A percentile compares a stretch with the other conserved stretches of the same genome.
phyloP scores from a whole-genome alignment of 306 rosid species.

The Rubus parviflorus region DNA sequence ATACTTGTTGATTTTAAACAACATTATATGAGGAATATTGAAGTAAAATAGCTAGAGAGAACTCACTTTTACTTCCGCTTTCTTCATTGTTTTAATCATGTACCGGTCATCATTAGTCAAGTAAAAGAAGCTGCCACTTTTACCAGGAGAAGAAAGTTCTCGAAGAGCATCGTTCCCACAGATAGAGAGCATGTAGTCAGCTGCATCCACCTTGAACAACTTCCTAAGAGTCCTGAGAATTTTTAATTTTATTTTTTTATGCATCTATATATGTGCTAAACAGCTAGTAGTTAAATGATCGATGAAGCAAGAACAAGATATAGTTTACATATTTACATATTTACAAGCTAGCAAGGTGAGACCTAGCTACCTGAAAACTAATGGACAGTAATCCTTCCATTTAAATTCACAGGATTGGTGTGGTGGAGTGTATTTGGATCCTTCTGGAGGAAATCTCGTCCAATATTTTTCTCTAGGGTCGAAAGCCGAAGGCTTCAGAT shows the following conservation, averaged over 20 bases:
- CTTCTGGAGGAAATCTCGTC: conserved; percentile 95
- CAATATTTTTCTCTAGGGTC: conserved; percentile 90
- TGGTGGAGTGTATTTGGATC: conserved; percentile 88
- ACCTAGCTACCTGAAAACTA: conserved; percentile 63
- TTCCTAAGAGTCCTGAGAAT: conserved; percentile 73
- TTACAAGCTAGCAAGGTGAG: not conserved
- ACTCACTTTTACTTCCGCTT: conserved; percentile 91
- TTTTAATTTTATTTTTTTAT: not conserved
- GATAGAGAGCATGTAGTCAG: conserved; percentile 93
- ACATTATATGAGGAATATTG: not conserved
- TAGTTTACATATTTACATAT: not conserved
- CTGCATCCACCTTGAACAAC: conserved; percentile 89
- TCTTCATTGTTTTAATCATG: conserved; percentile 93
- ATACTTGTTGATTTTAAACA: conserved; percentile 5
- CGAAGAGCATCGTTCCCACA: conserved; percentile 93
- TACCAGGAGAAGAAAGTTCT: conserved; percentile 91
- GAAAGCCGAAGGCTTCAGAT: conserved; percentile 87
- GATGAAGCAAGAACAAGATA: not conserved
- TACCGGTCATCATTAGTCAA: conserved; percentile 91
- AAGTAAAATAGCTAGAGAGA: not conserved
- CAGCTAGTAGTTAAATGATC: not conserved
- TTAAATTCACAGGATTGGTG: conserved; percentile 80
- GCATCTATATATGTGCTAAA: not conserved
- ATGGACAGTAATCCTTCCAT: conserved; percentile 97
- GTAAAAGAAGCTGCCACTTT: conserved; percentile 97